Evolutionary conservation across 2,329 filamentous ascomycete genomes (phyloP).

Genomic region (Scedosporium aurantiacum): DNA sequence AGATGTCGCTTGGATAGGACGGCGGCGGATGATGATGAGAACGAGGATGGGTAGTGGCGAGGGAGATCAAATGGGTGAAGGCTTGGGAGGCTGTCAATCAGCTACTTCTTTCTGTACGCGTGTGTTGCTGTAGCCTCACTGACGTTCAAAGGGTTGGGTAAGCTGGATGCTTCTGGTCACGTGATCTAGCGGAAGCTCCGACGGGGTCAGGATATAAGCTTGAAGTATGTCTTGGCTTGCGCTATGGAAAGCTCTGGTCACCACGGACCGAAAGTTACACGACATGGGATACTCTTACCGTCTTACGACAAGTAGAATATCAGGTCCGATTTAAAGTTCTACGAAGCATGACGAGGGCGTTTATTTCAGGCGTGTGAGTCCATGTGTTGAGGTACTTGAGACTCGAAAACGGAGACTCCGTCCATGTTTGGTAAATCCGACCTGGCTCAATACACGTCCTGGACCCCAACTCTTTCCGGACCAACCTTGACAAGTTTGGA

Average conservation of each 20-base stretch:
- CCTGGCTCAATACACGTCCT: too few species aligned
- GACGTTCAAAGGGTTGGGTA: background rate
- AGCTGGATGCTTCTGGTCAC: background rate
- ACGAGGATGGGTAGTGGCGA: background rate
- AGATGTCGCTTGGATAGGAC: background rate
- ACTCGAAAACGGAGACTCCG: too few species aligned
- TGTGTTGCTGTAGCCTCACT: conserved; percentile 5
- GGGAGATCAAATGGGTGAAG: background rate
- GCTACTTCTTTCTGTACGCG: conserved; percentile 1
- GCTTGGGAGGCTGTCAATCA: background rate
- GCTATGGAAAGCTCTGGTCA: too few species aligned
- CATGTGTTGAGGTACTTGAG: too few species aligned
- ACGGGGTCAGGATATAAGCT: background rate
- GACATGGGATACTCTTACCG: background rate
- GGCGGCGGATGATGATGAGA: background rate
- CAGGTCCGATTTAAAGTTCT: too few species aligned
- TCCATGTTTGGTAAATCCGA: too few species aligned
- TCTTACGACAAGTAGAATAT: background rate
- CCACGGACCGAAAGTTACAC: background rate
- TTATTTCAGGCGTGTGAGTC: too few species aligned
- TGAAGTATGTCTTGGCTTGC: background rate
- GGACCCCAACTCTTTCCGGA: too few species aligned
- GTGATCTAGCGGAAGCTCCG: background rate
- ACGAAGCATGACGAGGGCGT: too few species aligned
- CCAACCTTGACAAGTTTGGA: too few species aligned